phyloP scores from a whole-genome alignment of 257 asterid genomes.

The Agastache rugosa region DNA sequence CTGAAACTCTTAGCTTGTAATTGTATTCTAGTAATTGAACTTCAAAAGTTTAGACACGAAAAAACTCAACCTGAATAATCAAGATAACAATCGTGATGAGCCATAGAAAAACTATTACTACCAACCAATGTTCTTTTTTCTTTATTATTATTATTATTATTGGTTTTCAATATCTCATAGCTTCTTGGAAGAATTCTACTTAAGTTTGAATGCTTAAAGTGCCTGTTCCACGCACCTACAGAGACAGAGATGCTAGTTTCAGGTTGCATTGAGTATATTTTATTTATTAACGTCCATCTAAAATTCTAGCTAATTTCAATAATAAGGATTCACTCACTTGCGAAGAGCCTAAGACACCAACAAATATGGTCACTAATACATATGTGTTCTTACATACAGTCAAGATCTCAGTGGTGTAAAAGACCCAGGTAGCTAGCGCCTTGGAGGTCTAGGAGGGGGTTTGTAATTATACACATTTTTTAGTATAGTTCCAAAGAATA shows the following conservation, averaged over 20 bases:
- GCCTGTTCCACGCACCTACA: not conserved
- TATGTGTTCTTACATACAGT: not conserved
- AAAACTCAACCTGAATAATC: slow-evolving; percentile 1
- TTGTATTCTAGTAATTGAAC: slow-evolving; percentile 6
- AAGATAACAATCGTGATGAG: not conserved
- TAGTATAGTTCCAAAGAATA: not conserved
- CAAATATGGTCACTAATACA: not conserved
- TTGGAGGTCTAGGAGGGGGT: not conserved
- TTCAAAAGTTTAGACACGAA: slow-evolving; percentile 5
- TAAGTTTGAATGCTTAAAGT: not conserved
- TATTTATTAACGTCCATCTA: not conserved
- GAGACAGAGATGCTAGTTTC: not conserved
- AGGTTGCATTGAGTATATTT: not conserved
- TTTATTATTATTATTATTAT: not conserved
- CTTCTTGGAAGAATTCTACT: not conserved
- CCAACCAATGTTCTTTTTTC: not conserved
- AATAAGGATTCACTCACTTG: not conserved
- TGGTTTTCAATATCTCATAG: not conserved
- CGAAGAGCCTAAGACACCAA: not conserved
- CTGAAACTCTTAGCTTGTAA: not conserved
- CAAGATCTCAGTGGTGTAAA: not conserved
- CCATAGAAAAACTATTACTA: not conserved
- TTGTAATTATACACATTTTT: not conserved
- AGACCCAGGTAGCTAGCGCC: not conserved
- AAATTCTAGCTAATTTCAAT: slow-evolving; percentile 8